These are phyloP conservation scores for Mycena rebaudengoi DNA, from an alignment of 768 basidiomycete species.

Conservation along the genomic window DNA sequence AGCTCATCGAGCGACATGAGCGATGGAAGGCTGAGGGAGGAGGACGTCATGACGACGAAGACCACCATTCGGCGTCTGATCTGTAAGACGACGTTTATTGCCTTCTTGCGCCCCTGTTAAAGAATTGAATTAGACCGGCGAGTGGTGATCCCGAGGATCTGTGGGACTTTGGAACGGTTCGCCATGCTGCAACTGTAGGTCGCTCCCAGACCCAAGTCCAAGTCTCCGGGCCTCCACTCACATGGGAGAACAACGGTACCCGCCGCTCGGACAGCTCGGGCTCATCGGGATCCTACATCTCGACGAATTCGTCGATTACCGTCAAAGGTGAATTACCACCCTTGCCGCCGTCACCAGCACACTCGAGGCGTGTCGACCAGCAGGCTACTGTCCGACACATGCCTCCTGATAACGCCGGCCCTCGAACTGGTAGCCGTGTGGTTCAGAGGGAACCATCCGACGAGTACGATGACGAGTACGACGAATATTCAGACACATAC, in stretches of 20 bases:
- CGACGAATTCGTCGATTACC: constrained; percentile 53
- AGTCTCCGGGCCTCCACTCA: constrained; percentile 72
- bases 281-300: constrained; percentile 43
- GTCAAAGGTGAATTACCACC: constrained; percentile 71
- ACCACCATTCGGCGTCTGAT: constrained; percentile 67
- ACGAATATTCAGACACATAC: constrained; percentile 61
- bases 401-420: constrained; percentile 35
- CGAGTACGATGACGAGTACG: constrained; percentile 71
- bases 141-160: constrained; percentile 79
- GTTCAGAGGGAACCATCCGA: constrained; percentile 62
- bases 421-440: constrained; percentile 40
- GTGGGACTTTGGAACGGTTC: constrained; percentile 98
- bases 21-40: constrained; percentile 94
- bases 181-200: constrained; percentile 81
- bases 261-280: constrained; percentile 52
- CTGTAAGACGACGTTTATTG: constrained; percentile 54
- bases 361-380: constrained; percentile 53
- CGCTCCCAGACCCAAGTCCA: constrained; percentile 64
- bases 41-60: constrained; percentile 75
- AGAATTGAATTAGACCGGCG: constrained; percentile 48
- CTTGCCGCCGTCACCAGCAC: constrained; percentile 53
- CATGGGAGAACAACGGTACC: constrained; percentile 81
- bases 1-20: constrained; percentile 94
- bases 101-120: constrained; percentile 7
- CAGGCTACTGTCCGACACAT: constrained; percentile 77